Evolutionary conservation across 495 filamentous ascomycete genomes (phyloP), one percentile per base, ranked within the genome.

Genomic region (Trichodelitschia bisporula): DNA sequence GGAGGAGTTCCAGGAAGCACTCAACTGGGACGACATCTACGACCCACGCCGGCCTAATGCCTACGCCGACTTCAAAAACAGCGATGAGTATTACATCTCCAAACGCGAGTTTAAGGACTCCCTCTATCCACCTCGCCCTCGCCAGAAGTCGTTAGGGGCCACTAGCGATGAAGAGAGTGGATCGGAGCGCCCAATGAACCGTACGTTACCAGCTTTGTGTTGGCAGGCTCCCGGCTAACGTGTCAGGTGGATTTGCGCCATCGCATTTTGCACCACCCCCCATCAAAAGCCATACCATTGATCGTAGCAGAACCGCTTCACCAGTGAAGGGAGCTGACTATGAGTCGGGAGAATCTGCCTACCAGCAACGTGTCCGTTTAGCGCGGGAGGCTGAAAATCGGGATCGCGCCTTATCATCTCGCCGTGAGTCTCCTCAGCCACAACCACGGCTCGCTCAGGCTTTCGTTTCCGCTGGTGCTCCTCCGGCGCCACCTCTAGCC

Each of bases 1-100:
- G 15, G 56, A 64, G 23, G 48, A 61, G 4, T 61, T 54, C 25
- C 75, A 76, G 25, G 70, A 18, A 8, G 29, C 15, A n/a, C 15
- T 19, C 9, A 20, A 91, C 43, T 93, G 83, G 84, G 77, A 91
- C 44, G 83, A 90, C 45, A 68, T 83, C 26, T 95, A 92, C 42
- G 84, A 92, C 41, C 76, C 79, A 0, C 60, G 72, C 2, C 53
- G 73, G 14, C 84, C 84, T 1, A 92, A 80, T 24, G 77, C 66
- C 33, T 82, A 84, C 35, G 70, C 80, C 28, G 76, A 90, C 46
- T 93, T 90, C 44, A 65, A 75, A 28, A 57, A 70, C 21, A 84
- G 79, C 37, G 82, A 90, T 18, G 84, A 92, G 47, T 72, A 74
- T 39, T 63, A 82, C 25, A 46, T 58, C 0, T 77, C 86, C 48